Evolutionary conservation across 2,329 filamentous ascomycete species (phyloP).

Genomic region (Monosporascus sp.): DNA sequence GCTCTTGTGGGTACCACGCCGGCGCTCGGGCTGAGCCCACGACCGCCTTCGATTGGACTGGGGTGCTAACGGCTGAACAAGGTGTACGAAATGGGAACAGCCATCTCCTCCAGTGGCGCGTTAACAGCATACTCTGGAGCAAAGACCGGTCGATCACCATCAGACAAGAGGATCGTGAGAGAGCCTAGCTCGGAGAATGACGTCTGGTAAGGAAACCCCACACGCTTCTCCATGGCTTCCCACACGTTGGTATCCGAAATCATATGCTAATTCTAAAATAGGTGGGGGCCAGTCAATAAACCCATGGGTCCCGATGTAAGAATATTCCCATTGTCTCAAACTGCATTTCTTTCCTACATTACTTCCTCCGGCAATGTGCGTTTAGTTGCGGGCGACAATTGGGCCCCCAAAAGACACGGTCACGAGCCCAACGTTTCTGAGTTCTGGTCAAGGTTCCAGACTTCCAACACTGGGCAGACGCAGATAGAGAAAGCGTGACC

Average conservation of each 20-base stretch:
- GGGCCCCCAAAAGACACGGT: neutral
- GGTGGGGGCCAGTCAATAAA: conserved; percentile 98
- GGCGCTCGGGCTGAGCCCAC: conserved; percentile 3
- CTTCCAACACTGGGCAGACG: neutral
- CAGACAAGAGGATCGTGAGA: conserved; percentile 96
- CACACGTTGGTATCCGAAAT: neutral
- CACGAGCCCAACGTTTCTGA: neutral
- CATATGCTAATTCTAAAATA: conserved; percentile 12
- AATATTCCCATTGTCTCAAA: conserved; percentile 13
- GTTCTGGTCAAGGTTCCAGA: neutral
- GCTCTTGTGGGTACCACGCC: conserved; percentile 58
- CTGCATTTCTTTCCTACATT: conserved; percentile 7
- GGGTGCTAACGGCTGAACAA: conserved; percentile 15
- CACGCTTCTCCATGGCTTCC: neutral
- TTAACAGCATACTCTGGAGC: conserved; percentile 96
- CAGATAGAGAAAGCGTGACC: neutral
- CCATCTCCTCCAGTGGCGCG: conserved; percentile 92
- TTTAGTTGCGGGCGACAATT: neutral
- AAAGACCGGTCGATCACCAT: conserved; percentile 94
- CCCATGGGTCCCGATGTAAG: conserved; percentile 95
- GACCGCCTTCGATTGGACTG: conserved; percentile 3
- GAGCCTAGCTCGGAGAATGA: conserved; percentile 84
- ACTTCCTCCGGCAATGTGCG: conserved; percentile 1
- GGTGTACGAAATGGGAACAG: conserved; percentile 89
- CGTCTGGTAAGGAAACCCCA: conserved; percentile 58